phyloP scores from a whole-genome alignment of 768 basidiomycete genomes.

The Agrocybe pediades region DNA sequence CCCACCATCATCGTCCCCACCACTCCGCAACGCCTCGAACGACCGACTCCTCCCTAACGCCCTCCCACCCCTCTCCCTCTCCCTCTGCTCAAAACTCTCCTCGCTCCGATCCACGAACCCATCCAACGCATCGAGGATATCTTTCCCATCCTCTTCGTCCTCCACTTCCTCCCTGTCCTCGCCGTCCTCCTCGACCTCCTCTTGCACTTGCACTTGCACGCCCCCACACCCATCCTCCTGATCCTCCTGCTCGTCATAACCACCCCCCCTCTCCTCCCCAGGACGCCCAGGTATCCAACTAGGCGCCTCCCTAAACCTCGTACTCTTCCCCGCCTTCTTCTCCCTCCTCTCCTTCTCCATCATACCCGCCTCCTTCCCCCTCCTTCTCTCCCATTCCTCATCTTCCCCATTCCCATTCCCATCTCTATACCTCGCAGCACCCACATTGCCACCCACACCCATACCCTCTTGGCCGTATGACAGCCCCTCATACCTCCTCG shows the following conservation, averaged over 20 bases:
- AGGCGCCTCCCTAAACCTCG: constrained; percentile 5
- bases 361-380: background rate
- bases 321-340: background rate
- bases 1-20: background rate
- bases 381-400: background rate
- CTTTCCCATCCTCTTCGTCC: constrained; percentile 30
- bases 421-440: no score
- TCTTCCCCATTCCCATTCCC: no score
- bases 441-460: no score
- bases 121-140: constrained; percentile 39
- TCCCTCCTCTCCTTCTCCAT: background rate
- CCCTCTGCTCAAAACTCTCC: constrained; percentile 8
- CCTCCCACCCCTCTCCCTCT: constrained; percentile 13
- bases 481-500: constrained; percentile 25
- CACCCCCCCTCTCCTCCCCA: background rate
- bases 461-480: background rate
- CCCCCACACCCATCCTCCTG: background rate
- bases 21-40: constrained; percentile 16
- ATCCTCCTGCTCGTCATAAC: background rate
- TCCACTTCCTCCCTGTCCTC: constrained; percentile 21
- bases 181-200: constrained; percentile 19
- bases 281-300: background rate
- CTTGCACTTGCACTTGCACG: background rate
- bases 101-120: constrained; percentile 31
- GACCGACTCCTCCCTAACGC: constrained; percentile 33